These are phyloP conservation scores for Phlegmacium glaucopus DNA, from an alignment of 768 basidiomycete genomes.

Conservation along the genomic window DNA sequence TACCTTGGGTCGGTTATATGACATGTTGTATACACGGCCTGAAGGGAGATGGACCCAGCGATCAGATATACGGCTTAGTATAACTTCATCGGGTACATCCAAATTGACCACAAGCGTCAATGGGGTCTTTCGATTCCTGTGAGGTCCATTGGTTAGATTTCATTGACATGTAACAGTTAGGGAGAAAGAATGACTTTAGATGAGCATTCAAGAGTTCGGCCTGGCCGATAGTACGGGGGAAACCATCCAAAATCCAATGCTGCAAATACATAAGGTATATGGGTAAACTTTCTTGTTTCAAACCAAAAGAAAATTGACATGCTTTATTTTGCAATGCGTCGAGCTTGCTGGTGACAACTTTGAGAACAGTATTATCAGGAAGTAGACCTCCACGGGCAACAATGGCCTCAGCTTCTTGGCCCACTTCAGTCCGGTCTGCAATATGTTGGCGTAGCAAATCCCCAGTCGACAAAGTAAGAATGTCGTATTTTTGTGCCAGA, in stretches of 20 bases:
- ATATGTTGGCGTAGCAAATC: conserved; percentile 87
- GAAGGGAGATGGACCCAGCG: conserved; percentile 88
- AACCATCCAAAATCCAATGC: conserved; percentile 94
- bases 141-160: conserved; percentile 2
- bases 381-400: conserved; percentile 77
- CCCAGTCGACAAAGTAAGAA: conserved; percentile 75
- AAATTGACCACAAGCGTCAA: conserved; percentile 83
- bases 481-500: conserved; percentile 77
- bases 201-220: conserved; percentile 75
- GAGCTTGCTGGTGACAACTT: conserved; percentile 71
- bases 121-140: conserved; percentile 58
- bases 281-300: neutral
- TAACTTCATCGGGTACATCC: conserved; percentile 84
- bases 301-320: conserved; percentile 8
- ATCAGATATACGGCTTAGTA: conserved; percentile 83
- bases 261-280: conserved; percentile 23
- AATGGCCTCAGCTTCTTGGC: conserved; percentile 69
- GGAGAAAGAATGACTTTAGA: conserved; percentile 49
- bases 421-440: conserved; percentile 67
- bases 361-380: conserved; percentile 77
- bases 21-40: conserved; percentile 86
- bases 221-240: conserved; percentile 87
- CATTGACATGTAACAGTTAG: neutral
- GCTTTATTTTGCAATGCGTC: conserved; percentile 66
- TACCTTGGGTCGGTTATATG: conserved; percentile 81